phyloP scores from a whole-genome alignment of 257 asterid genomes.

The Nicotiana otophora region DNA sequence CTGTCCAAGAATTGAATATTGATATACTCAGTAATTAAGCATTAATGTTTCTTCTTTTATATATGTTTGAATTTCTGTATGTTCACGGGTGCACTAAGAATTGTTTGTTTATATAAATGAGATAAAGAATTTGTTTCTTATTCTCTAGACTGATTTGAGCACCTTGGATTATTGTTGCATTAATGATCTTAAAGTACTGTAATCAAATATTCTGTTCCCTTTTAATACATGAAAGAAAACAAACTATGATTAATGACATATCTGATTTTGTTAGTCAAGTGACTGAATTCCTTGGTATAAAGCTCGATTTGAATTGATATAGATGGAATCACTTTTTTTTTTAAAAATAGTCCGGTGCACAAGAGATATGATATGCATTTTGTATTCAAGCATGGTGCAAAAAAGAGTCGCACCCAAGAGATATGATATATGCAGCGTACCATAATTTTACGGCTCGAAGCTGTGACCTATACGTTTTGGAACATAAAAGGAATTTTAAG shows the following conservation, averaged over 20 bases:
- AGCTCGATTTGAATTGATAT: background rate
- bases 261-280: background rate
- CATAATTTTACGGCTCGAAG: no score
- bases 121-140: background rate
- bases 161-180: background rate
- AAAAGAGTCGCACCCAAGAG: no score
- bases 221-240: background rate
- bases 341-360: no score
- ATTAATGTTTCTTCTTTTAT: no score
- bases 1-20: background rate
- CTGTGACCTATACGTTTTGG: no score
- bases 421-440: no score
- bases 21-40: background rate
- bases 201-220: background rate
- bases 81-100: no score
- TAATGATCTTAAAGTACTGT: no score
- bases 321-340: no score
- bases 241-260: background rate
- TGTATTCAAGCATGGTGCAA: rapidly evolving
- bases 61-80: no score
- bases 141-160: background rate
- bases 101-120: background rate
- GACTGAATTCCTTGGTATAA: background rate
- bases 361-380: no score
- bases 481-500: background rate